Percentiles rank a stretch among this genome's conserved stretches.
These are phyloP conservation scores for Dryas alaskensis DNA, from an alignment of 306 rosid genomes.

Conservation along the genomic window DNA sequence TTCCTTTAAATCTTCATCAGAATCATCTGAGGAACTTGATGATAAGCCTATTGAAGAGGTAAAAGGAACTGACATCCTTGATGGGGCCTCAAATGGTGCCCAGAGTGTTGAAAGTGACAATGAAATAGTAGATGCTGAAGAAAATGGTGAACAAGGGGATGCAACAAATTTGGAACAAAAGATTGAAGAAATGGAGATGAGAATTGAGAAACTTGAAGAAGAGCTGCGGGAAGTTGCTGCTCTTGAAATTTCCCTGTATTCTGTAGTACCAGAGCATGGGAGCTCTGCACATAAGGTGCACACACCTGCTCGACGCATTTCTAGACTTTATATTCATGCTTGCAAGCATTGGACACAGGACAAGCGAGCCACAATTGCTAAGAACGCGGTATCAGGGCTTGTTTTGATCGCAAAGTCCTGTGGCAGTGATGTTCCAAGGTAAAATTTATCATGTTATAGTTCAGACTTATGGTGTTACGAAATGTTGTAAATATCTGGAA, in stretches of 20 bases:
- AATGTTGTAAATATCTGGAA: constrained; percentile 15
- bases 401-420: constrained; percentile 90
- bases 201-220: constrained; percentile 84
- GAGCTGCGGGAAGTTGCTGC: constrained; percentile 99
- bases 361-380: constrained; percentile 72
- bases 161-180: constrained; percentile 41
- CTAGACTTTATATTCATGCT: constrained; percentile 85
- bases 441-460: constrained; percentile 12
- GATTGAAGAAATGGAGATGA: constrained; percentile 69
- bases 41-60: constrained; percentile 46
- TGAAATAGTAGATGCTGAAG: constrained; percentile 40
- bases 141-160: constrained; percentile 44
- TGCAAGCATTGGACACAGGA: constrained; percentile 73
- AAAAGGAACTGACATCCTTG: constrained; percentile 44
- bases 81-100: constrained; percentile 52
- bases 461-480: neutral
- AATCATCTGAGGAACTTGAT: constrained; percentile 60
- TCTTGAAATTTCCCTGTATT: constrained; percentile 88
- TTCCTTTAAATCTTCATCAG: constrained; percentile 45
- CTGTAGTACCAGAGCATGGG: constrained; percentile 93
- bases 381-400: constrained; percentile 77
- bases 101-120: constrained; percentile 41
- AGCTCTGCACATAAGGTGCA: constrained; percentile 97
- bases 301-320: constrained; percentile 95
- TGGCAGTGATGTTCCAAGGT: constrained; percentile 96